A percentile compares a stretch with the other conserved stretches of the same genome.
These are phyloP conservation scores for Paecilomyces variotii DNA, from an alignment of 2,329 filamentous ascomycete species.

Conservation along the genomic window DNA sequence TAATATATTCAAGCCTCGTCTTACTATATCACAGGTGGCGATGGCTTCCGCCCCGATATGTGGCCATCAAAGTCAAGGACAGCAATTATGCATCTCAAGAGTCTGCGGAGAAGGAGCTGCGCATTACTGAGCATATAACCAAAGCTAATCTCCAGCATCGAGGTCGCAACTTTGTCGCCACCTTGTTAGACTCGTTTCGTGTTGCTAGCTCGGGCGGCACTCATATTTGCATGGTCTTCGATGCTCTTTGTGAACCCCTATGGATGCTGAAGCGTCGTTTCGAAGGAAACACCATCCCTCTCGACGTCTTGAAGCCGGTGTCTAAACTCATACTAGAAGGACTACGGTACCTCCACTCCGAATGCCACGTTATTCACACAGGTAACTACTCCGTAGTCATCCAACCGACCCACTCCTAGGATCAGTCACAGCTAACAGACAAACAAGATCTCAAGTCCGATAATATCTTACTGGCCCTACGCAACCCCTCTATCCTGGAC, in stretches of 20 bases:
- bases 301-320: not conserved
- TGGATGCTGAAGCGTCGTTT: constrained; percentile 23
- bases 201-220: constrained; percentile 15
- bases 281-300: not conserved
- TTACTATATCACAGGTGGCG: not conserved
- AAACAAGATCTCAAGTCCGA: not conserved
- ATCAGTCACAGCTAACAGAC: not conserved
- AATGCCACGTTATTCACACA: not conserved
- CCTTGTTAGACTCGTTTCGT: not conserved
- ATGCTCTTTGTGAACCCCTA: constrained; percentile 27
- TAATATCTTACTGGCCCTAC: not conserved
- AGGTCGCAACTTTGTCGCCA: not conserved
- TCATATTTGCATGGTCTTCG: constrained; percentile 29
- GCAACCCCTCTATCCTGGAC: not conserved
- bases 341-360: not conserved
- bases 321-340: not conserved
- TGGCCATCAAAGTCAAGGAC: not conserved
- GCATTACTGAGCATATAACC: not conserved
- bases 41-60: not conserved
- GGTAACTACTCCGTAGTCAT: not conserved
- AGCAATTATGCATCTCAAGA: not conserved
- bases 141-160: not conserved
- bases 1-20: constrained; percentile 4
- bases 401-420: not conserved
- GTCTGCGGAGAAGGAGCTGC: not conserved